Conservation (phyloP, 192 early-diverging fungal species). For the Coemansia sp. region DNA sequence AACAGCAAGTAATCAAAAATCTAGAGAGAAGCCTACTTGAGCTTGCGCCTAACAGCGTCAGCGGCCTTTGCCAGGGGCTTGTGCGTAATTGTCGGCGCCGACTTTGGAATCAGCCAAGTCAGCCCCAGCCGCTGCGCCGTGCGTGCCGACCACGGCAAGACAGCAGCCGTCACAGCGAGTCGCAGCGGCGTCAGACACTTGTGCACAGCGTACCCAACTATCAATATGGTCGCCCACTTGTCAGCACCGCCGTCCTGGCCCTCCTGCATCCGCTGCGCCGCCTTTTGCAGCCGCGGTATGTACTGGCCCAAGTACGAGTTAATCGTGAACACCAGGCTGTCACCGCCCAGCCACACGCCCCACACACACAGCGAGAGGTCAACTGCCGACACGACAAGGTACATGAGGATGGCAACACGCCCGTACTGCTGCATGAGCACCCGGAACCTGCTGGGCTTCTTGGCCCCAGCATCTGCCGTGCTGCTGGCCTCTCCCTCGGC, state of each 20-base stretch:
- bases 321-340: slow-evolving; percentile 46
- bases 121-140: slow-evolving; percentile 47
- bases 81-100: slow-evolving; percentile 34
- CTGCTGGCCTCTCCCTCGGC: slow-evolving; percentile 8
- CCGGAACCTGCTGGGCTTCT: slow-evolving; percentile 46
- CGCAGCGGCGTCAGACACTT: slow-evolving; percentile 54
- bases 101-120: slow-evolving; percentile 54
- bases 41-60: slow-evolving; percentile 42
- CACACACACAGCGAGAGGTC: slow-evolving; percentile 52
- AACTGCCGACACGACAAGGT: slow-evolving; percentile 45
- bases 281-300: slow-evolving; percentile 51
- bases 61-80: slow-evolving; percentile 39
- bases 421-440: slow-evolving; percentile 57
- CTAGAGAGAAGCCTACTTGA: slow-evolving; percentile 28
- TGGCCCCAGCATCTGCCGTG: slow-evolving; percentile 7
- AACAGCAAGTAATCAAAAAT: neutral
- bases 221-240: slow-evolving; percentile 53
- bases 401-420: slow-evolving; percentile 44
- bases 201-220: slow-evolving; percentile 53
- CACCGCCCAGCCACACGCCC: slow-evolving; percentile 54
- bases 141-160: slow-evolving; percentile 51
- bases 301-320: slow-evolving; percentile 54
- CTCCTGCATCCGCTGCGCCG: slow-evolving; percentile 47
- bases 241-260: slow-evolving; percentile 43
- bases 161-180: slow-evolving; percentile 39